Percentiles rank a stretch among this genome's conserved stretches.
Conservation (phyloP, 306 rosid species). For the Carpinus fangiana region DNA sequence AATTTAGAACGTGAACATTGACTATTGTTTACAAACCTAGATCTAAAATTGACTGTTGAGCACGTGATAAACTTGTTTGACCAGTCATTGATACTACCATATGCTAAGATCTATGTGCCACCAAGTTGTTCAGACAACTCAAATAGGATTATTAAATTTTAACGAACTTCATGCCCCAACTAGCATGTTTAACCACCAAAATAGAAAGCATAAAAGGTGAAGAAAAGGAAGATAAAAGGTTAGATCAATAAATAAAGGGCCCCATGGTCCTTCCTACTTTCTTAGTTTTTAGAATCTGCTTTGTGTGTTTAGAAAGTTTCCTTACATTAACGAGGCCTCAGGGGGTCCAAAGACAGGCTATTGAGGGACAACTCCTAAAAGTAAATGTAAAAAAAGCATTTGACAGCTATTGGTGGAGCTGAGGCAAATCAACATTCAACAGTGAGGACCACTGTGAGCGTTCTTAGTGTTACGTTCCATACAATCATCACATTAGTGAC, state of each 20-base stretch:
- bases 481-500: constrained; percentile 34
- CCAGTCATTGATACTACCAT: background rate
- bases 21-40: no score
- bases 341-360: constrained; percentile 34
- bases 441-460: constrained; percentile 21
- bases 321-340: constrained; percentile 17
- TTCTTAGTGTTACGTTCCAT: constrained; percentile 15
- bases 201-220: background rate
- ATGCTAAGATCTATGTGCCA: background rate
- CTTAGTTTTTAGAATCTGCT: constrained; percentile 18
- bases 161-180: background rate
- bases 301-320: constrained; percentile 14
- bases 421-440: constrained; percentile 10
- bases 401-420: constrained; percentile 25
- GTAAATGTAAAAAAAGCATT: constrained; percentile 5
- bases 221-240: background rate
- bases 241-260: background rate
- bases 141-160: no score
- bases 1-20: no score
- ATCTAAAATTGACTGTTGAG: no score
- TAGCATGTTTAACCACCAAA: constrained; percentile 1
- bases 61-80: background rate
- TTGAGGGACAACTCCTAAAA: constrained; percentile 14
- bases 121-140: background rate
- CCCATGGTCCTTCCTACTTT: background rate